Base-by-base conservation (phyloP, 305 asterid genomes). In the Lippia alba region DNA sequence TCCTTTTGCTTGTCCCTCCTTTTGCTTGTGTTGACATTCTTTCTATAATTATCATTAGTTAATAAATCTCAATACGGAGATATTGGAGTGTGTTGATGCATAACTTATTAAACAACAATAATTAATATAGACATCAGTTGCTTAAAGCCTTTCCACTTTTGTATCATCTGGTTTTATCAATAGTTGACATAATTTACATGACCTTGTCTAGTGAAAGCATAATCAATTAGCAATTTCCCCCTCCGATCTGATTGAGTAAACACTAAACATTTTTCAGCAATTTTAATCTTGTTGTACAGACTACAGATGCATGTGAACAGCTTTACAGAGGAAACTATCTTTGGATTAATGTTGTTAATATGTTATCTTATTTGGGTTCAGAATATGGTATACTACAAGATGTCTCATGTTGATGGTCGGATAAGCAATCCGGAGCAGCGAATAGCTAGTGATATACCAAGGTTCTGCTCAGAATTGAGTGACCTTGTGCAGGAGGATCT, bases 401-500 rank as follows among this genome's bases (percentile, higher is more conserved):
- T 95, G 78, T 90, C 99, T 69, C 99, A 95, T 82, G 99, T 95
- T 73, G 99, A 95, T 82, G 93, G 97, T 45, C 94, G 98, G 71
- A 95, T 95, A 79, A 84, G 87, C 81, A 90, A 86, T 69, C 99
- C 98, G 6, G 99, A 95, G 70, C 99, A 95, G 79, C 81, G 97
- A 83, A 90, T 95, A 80, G 98, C 96, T 62, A 95, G 99, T 90
- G 99, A 95, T 72, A 91, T 95, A 66, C 99, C 99, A 60, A 90
- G 79, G 77, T 95, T 92, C 82, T 95, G 96, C 78, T 89, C 96
- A 11, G 99, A 95, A 79, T 84, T 95, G 86, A 95, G 99, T 85
- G 98, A 95, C 76, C 97, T 95, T 76, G 93, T 95, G 71, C 99
- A 92, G 81, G 99, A 95, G 78, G 97, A 95, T 79, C 89, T 95